A percentile compares a stretch with the other conserved stretches of the same genome.
Evolutionary conservation across 106 monocot species (phyloP).

Genomic region (Ottelia alismoides): DNA sequence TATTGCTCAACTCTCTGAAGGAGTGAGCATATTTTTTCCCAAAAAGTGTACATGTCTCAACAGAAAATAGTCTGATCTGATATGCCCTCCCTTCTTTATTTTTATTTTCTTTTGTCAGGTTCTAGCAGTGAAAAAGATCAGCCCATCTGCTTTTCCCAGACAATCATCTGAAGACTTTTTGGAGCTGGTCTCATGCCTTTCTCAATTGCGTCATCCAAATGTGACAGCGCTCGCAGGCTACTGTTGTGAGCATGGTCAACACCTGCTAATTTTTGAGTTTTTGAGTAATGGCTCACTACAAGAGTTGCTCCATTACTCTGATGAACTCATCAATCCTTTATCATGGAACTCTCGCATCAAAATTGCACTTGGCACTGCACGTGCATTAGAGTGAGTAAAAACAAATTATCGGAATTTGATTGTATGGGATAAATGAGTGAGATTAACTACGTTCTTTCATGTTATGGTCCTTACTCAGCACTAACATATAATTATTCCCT

Average conservation of each 20-base stretch:
- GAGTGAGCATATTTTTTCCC: too few species aligned
- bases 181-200: slow-evolving; percentile 52
- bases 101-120: slow-evolving; percentile 26
- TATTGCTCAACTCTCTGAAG: too few species aligned
- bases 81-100: too few species aligned
- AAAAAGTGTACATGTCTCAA: too few species aligned
- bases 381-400: slow-evolving; percentile 4
- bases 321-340: slow-evolving; percentile 51
- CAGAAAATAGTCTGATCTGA: too few species aligned
- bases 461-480: too few species aligned
- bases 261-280: slow-evolving; percentile 59
- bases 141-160: slow-evolving; percentile 33
- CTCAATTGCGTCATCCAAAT: slow-evolving; percentile 65
- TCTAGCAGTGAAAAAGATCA: slow-evolving; percentile 84
- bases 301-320: slow-evolving; percentile 57
- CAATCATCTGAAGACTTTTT: slow-evolving; percentile 54
- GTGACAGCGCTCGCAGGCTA: slow-evolving; percentile 68
- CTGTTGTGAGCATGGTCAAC: slow-evolving; percentile 70
- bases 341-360: slow-evolving; percentile 3
- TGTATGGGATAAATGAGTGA: too few species aligned
- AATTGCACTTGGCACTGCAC: slow-evolving; percentile 6
- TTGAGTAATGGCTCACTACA: slow-evolving; percentile 57
- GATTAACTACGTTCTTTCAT: too few species aligned
- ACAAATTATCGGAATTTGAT: too few species aligned
- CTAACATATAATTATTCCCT: too few species aligned